Evolutionary conservation across 495 filamentous ascomycete genomes (phyloP).

Genomic region (Geoglossum glabrum): DNA sequence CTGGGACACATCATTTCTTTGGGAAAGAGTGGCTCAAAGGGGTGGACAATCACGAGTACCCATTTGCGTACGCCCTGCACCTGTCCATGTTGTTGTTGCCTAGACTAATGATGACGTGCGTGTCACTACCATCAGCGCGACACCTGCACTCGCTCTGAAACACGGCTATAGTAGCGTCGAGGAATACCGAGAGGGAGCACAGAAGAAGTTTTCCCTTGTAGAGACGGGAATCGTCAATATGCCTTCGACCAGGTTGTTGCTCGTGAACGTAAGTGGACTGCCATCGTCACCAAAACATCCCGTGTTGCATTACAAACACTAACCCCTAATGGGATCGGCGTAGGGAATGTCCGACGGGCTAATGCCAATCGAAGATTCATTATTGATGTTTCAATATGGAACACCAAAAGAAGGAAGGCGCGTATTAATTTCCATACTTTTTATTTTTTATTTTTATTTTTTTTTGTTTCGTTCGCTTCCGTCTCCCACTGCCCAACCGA

Average conservation of each 20-base stretch:
- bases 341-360: constrained; percentile 49
- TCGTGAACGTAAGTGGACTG: constrained; percentile 38
- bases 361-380: constrained; percentile 62
- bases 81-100: not conserved
- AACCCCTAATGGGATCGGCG: not conserved
- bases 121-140: not conserved
- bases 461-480: too few species aligned
- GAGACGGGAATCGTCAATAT: constrained; percentile 46
- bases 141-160: constrained; percentile 44
- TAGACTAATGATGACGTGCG: not conserved
- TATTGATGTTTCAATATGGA: constrained; percentile 45
- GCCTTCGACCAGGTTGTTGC: constrained; percentile 39
- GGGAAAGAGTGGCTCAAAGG: constrained; percentile 28
- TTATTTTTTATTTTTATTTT: not conserved
- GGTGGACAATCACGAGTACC: constrained; percentile 64
- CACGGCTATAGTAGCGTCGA: constrained; percentile 42
- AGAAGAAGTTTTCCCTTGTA: constrained; percentile 52
- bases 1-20: not conserved
- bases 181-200: constrained; percentile 37
- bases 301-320: constrained; percentile 5
- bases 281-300: not conserved
- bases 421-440: not conserved
- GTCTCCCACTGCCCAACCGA: too few species aligned
- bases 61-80: constrained; percentile 34
- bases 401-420: constrained; percentile 48